Evolutionary conservation across 129 eudicot species (phyloP), one percentile per base, ranked within the genome.

Genomic region (Dittrichia graveolens): DNA sequence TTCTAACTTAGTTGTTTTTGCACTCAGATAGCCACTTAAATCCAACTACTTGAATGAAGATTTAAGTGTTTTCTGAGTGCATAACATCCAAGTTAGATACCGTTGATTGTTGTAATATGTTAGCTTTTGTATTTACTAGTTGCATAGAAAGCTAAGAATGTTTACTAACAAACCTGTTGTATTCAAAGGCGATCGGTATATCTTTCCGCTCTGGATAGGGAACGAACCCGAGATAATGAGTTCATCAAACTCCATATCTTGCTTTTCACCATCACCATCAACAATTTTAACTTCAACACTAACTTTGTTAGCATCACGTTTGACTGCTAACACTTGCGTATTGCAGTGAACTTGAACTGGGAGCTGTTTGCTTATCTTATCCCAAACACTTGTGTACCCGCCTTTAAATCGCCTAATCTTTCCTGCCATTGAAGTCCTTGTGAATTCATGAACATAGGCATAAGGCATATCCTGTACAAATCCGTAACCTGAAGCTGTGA

Each of bases 361-460:
- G 15, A 83, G 54, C 0, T 39, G 67, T 60, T 79, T 75, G 8
- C 84, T 65, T 38, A 83, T 75, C 42, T 71, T 75, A 5, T 66
- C 71, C 87, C 87, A 83, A 75, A 83, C 69, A 5, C 81, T 83
- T 11, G 61, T 54, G 48, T 79, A 83, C 6, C 87, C 87, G 2
- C 87, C 84, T 79, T 40, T 75, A 15, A 83, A 83, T 52, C 84
- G 58, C 5, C 62, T 71, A 45, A 79, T 56, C 34, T 83, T 83
- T 75, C 87, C 87, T 1, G 87, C 87, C 87, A 83, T 83, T 7
- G 87, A 83, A 71, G 81, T 83, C 73, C 81, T 79, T 4, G 73
- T 79, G 46, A 83, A 83, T 40, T 83, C 87, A 34, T 83, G 87
- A 52, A 83, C 47, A 35, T 83, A 83, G 45, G 84, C 87, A 44